Base-by-base conservation (phyloP, 1,284 basidiomycete species). In the Cerioporus squamosus region DNA sequence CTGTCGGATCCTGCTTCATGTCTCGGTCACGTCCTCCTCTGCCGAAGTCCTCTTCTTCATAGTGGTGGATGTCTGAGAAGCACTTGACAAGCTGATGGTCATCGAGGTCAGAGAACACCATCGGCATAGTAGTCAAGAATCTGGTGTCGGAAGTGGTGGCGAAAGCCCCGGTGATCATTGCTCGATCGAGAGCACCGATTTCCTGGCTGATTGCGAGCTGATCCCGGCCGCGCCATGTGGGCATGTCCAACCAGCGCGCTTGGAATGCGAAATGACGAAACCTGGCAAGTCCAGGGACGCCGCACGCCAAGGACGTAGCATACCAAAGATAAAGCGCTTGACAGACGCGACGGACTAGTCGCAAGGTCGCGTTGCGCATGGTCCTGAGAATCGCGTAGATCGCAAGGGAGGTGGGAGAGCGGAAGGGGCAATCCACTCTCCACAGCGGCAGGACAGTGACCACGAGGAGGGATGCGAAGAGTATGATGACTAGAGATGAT, bases 331-430 rank as follows among this genome's bases (percentile, higher is more conserved):
- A 29, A 29, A 29, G 10, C 29, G 15, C 17, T 17, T 24, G 12
- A 9, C 44, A 5, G 23, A 44, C 3, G 2, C 15, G 9, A n/a
- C 24, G 22, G 5, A 20, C 1, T 2, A 24, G 1, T 10, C 15
- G 14, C 15, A 20, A 2, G 22, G 24, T 4, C 1, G 23, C 0
- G 40, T 51, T 51, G 26, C 50, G 26, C 17, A 22, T n/a, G 15
- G 22, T 42, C 7, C 45, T 38, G 55, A 53, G 3, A 22, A 53
- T n/a, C 17, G 1, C n/a, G 29, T 53, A 38, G 15, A 44, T 38
- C 47, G 44, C 33, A 45, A 63, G 51, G 5, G 66, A 51, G 47
- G 63, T 60, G 8, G 62, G 64, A 12, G 64, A 66, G 22, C 57
- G 62, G 52, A 59, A 67, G 0, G 60, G 42, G 44, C 66, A 67